These are phyloP conservation scores for Leccinum pachyderme DNA, from an alignment of 1,284 basidiomycete genomes.

Conservation along the genomic window DNA sequence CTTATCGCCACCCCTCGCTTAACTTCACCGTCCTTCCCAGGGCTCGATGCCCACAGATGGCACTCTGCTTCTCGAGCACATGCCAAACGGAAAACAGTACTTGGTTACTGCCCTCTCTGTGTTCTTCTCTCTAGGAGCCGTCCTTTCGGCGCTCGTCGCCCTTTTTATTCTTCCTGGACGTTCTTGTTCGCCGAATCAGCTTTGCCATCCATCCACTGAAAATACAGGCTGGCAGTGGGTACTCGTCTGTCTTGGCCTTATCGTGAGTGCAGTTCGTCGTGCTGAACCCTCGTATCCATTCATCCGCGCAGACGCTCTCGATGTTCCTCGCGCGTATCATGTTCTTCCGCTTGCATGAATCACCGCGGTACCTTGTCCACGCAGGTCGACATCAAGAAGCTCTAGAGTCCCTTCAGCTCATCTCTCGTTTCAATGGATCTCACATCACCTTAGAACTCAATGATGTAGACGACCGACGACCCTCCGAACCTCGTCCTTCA, in stretches of 20 bases:
- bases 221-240: constrained; percentile 90
- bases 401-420: constrained; percentile 75
- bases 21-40: constrained; percentile 35
- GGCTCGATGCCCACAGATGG: constrained; percentile 98
- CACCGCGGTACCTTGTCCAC: constrained; percentile 87
- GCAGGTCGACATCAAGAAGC: constrained; percentile 82
- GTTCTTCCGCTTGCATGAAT: constrained; percentile 91
- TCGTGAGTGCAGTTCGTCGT: constrained; percentile 49
- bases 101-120: constrained; percentile 93
- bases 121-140: constrained; percentile 92
- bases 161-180: constrained; percentile 74
- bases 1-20: constrained; percentile 6
- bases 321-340: constrained; percentile 88
- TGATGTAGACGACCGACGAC: constrained; percentile 64
- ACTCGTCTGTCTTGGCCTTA: constrained; percentile 67
- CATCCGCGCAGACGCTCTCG: constrained; percentile 61
- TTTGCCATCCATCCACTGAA: constrained; percentile 64
- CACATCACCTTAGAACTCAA: constrained; percentile 61
- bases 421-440: constrained; percentile 82
- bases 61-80: constrained; percentile 90
- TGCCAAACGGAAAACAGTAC: constrained; percentile 89
- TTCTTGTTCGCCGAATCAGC: constrained; percentile 57
- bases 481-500: constrained; percentile 15
- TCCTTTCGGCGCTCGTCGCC: constrained; percentile 78
- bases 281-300: constrained; percentile 3